These are phyloP conservation scores for Solanum dulcamara DNA, from an alignment of 257 asterid genomes.

Conservation along the genomic window DNA sequence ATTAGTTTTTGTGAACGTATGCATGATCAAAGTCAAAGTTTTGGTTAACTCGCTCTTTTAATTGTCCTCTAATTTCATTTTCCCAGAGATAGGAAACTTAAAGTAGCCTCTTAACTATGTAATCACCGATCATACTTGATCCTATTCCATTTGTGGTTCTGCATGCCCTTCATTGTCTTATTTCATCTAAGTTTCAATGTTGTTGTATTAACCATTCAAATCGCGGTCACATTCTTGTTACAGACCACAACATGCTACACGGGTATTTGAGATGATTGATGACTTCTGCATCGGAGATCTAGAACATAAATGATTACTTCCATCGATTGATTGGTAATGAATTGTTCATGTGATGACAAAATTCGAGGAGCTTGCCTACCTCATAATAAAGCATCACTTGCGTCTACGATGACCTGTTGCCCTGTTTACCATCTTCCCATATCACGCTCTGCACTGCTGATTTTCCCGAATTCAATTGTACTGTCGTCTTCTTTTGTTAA, in stretches of 20 bases:
- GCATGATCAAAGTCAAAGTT: not conserved
- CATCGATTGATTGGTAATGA: not conserved
- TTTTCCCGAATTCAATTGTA: not conserved
- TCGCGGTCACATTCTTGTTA: not conserved
- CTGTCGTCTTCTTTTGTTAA: not conserved
- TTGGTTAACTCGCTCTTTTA: too few relatives aligned
- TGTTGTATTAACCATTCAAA: not conserved
- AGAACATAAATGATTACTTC: slow-evolving; percentile 15
- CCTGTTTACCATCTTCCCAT: not conserved
- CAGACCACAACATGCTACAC: slow-evolving; percentile 95
- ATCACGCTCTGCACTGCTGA: not conserved
- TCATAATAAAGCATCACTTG: not conserved
- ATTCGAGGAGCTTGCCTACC: not conserved
- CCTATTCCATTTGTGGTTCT: not conserved
- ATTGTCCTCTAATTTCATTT: too few relatives aligned
- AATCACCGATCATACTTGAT: not conserved
- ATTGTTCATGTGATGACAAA: not conserved
- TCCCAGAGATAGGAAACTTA: not conserved
- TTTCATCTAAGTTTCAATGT: not conserved
- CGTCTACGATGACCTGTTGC: not conserved
- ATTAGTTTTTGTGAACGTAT: too few relatives aligned
- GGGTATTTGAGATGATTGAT: slow-evolving; percentile 82
- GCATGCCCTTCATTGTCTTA: not conserved
- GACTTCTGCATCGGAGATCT: slow-evolving; percentile 71
- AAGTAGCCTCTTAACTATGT: not conserved